These are phyloP conservation scores for Hanseniaspora vineae DNA, from an alignment of 805 yeast species.

Conservation along the genomic window DNA sequence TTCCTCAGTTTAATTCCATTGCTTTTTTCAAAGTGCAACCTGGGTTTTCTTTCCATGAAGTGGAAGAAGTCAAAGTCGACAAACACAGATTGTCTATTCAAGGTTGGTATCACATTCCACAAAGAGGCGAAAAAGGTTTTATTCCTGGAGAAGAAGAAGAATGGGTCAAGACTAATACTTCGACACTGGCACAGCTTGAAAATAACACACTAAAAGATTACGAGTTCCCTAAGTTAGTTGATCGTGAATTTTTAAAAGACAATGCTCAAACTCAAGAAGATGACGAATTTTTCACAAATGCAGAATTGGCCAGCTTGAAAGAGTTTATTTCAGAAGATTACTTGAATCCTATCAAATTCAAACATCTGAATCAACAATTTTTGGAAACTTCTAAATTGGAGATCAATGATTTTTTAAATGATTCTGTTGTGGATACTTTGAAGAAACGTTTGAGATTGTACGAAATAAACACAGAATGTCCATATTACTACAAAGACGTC, in stretches of 20 bases:
- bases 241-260: conserved; percentile 19
- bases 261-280: conserved; percentile 15
- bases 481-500: conserved; percentile 42
- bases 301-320: conserved; percentile 37
- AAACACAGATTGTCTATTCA: conserved; percentile 85
- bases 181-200: conserved; percentile 71
- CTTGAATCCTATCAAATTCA: conserved; percentile 27
- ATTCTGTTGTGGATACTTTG: conserved; percentile 36
- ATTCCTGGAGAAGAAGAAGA: conserved; percentile 68
- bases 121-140: conserved; percentile 78
- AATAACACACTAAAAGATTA: conserved; percentile 55
- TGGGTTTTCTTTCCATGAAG: conserved; percentile 94
- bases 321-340: conserved; percentile 46
- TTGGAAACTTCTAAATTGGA: conserved; percentile 58
- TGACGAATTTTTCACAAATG: conserved; percentile 17
- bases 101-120: conserved; percentile 99
- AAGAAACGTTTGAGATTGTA: conserved; percentile 35
- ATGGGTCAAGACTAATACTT: conserved; percentile 46
- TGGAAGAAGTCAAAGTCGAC: conserved; percentile 89
- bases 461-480: conserved; percentile 53
- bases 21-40: conserved; percentile 95
- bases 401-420: conserved; percentile 48
- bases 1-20: conserved; percentile 92
- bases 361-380: conserved; percentile 38
- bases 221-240: conserved; percentile 60